Evolutionary conservation across 371 early-diverging fungal genomes (phyloP).

Genomic region (Syncephalastrum racemosum): DNA sequence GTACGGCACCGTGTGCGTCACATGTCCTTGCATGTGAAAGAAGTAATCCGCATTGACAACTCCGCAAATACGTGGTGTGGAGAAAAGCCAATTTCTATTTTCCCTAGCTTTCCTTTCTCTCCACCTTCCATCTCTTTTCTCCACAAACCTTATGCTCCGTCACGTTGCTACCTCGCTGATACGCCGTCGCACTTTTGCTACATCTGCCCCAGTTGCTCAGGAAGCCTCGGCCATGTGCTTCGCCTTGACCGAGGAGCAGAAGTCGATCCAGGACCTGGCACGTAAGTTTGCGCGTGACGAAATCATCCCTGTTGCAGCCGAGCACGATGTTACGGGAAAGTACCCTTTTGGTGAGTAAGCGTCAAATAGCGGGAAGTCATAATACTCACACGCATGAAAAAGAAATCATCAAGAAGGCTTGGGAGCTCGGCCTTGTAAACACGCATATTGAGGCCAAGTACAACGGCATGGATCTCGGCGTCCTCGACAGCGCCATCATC

Average conservation of each 20-base stretch:
- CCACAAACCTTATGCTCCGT: neutral
- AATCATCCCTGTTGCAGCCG: slow-evolving; percentile 91
- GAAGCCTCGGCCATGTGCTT: slow-evolving; percentile 51
- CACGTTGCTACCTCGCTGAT: neutral
- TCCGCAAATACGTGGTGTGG: too few species aligned
- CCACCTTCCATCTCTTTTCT: too few species aligned
- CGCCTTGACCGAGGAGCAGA: slow-evolving; percentile 81
- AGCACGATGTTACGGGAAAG: slow-evolving; percentile 93
- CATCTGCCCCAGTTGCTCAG: neutral
- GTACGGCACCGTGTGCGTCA: too few species aligned
- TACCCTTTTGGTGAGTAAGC: slow-evolving; percentile 63
- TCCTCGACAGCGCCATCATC: slow-evolving; percentile 78
- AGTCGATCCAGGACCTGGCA: slow-evolving; percentile 87
- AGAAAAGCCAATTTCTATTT: too few species aligned
- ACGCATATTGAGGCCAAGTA: slow-evolving; percentile 87
- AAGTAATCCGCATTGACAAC: too few species aligned
- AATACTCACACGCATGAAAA: slow-evolving; percentile 5
- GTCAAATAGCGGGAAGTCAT: neutral
- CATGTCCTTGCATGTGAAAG: too few species aligned
- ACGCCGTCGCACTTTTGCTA: neutral
- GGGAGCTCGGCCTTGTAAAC: slow-evolving; percentile 95
- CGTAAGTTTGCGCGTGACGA: slow-evolving; percentile 91
- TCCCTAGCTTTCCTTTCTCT: too few species aligned
- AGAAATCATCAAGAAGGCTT: slow-evolving; percentile 93
- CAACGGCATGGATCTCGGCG: slow-evolving; percentile 87